Conservation (phyloP, 257 asterid genomes). For the Rauvolfia tetraphylla region DNA sequence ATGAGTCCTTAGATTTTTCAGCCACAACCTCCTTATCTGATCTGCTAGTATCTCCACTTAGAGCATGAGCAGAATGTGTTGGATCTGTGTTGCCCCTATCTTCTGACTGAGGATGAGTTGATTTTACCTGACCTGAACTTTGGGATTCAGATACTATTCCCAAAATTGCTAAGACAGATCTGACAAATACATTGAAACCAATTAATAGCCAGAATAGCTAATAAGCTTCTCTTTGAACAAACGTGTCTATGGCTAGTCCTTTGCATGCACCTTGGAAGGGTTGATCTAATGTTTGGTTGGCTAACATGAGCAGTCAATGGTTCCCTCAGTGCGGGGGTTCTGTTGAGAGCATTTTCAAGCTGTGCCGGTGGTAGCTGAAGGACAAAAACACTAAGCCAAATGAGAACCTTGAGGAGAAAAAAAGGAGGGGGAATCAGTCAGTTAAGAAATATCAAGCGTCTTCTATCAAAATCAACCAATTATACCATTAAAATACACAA, state of each 20-base stretch:
- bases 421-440: not conserved
- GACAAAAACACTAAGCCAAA: not conserved
- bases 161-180: slow-evolving; percentile 73
- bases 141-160: slow-evolving; percentile 69
- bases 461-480: not conserved
- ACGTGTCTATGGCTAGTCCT: not conserved
- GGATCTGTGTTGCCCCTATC: slow-evolving; percentile 16
- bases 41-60: slow-evolving; percentile 46
- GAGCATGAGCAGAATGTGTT: slow-evolving; percentile 25
- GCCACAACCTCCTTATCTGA: slow-evolving; percentile 53
- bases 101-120: slow-evolving; percentile 22
- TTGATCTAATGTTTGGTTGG: slow-evolving; percentile 72
- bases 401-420: not conserved
- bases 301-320: slow-evolving; percentile 87
- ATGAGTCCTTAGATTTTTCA: slow-evolving; percentile 63
- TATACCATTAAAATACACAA: not conserved
- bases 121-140: slow-evolving; percentile 41
- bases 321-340: slow-evolving; percentile 73
- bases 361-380: slow-evolving; percentile 91
- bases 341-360: slow-evolving; percentile 79
- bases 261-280: slow-evolving; percentile 72
- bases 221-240: slow-evolving; percentile 5
- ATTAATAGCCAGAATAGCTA: slow-evolving; percentile 6
- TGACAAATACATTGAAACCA: slow-evolving; percentile 23
- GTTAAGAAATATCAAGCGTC: not conserved